Conservation (phyloP, 495 filamentous ascomycete genomes). For the Neurospora africana region DNA sequence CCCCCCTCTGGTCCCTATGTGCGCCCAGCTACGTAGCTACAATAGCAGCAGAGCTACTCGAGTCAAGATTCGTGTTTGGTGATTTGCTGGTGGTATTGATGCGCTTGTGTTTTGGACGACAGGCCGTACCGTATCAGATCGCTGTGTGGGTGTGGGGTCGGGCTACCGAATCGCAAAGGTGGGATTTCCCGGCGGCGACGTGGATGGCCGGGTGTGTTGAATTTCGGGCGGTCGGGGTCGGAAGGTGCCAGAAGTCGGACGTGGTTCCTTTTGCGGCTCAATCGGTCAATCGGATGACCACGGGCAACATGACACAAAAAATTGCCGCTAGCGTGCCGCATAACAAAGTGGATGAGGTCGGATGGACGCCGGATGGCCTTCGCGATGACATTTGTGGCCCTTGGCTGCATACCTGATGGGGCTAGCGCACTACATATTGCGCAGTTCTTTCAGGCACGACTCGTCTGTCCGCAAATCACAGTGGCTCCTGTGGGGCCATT, state of each 20-base stretch:
- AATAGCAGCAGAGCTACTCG: background rate
- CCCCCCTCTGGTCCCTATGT: background rate
- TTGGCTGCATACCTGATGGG: background rate
- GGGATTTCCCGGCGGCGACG: background rate
- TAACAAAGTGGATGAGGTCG: background rate
- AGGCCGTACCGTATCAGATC: background rate
- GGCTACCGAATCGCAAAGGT: background rate
- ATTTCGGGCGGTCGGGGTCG: background rate
- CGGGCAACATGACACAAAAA: slow-evolving; percentile 1
- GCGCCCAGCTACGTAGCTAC: background rate
- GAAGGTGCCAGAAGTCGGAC: background rate
- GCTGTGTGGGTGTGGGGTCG: background rate
- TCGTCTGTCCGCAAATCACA: background rate
- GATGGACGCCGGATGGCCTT: background rate
- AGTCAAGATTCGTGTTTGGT: background rate
- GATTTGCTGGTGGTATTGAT: background rate
- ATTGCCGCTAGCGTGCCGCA: slow-evolving; percentile 5
- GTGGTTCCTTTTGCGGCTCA: slow-evolving; percentile 10
- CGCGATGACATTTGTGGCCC: background rate
- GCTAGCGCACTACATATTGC: too few relatives aligned
- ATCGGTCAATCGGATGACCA: slow-evolving; percentile 4
- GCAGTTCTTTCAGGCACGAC: background rate
- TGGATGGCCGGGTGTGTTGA: background rate
- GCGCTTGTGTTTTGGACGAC: background rate
- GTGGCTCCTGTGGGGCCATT: slow-evolving; percentile 5